Percentiles rank a stretch among this genome's conserved stretches.
phyloP scores from a whole-genome alignment of 805 yeast species.

The Saccharomycopsis fibuligera region DNA sequence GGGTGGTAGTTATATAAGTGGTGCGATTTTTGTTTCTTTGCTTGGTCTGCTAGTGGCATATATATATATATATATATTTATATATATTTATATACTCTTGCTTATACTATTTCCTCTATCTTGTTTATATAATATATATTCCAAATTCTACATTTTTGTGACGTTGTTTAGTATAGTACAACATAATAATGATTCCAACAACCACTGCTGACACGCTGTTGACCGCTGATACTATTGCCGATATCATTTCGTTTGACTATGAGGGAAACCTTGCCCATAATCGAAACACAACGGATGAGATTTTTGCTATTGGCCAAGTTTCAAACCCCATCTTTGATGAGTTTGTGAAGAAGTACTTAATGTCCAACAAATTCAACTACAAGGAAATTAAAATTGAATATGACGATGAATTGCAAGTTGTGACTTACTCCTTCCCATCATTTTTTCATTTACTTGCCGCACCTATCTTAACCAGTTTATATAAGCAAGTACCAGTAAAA shows the following conservation, averaged over 20 bases:
- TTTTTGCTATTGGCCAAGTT: constrained; percentile 13
- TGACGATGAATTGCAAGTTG: constrained; percentile 14
- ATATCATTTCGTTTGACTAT: constrained; percentile 17
- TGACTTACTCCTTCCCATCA: constrained; percentile 18
- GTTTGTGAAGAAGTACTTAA: constrained; percentile 21
- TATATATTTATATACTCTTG: too few relatives aligned
- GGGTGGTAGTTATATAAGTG: too few relatives aligned
- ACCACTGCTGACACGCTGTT: too few relatives aligned
- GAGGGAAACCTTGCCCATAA: constrained; percentile 10
- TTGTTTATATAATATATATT: neutral
- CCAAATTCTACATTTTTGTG: too few relatives aligned
- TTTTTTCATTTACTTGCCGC: constrained; percentile 16
- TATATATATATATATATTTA: too few relatives aligned
- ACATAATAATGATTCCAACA: too few relatives aligned
- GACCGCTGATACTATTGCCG: constrained; percentile 15
- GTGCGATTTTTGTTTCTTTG: neutral
- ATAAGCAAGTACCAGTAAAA: constrained; percentile 1
- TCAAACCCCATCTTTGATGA: constrained; percentile 18
- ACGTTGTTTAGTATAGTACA: too few relatives aligned
- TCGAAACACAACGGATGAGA: constrained; percentile 12
- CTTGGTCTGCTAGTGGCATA: neutral
- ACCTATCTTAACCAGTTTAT: constrained; percentile 11
- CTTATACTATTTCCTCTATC: too few relatives aligned
- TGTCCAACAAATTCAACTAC: constrained; percentile 10
- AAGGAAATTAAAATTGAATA: constrained; percentile 20